Evolutionary conservation across 1,139 yeast genomes (phyloP).

Genomic region (Yamadazyma mexicana): DNA sequence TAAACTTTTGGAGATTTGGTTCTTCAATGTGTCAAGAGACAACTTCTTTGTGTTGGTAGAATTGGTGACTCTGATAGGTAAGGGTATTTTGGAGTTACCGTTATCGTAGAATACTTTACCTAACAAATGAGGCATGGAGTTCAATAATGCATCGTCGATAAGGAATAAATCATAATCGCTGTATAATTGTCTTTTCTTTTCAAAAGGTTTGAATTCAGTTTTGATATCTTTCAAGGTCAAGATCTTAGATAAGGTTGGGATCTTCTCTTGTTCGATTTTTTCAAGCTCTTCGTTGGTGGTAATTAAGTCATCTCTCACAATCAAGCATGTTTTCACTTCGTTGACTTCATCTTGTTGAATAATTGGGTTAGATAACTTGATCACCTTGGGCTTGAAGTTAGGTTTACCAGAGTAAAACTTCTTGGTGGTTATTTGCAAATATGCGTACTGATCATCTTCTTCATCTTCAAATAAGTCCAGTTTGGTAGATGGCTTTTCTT

Average conservation of each 20-base stretch:
- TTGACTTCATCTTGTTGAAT: constrained; percentile 29
- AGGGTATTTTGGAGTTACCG: constrained; percentile 61
- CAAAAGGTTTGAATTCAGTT: constrained; percentile 66
- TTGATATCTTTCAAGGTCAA: constrained; percentile 59
- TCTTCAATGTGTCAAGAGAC: constrained; percentile 55
- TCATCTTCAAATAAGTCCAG: constrained; percentile 46
- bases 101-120: constrained; percentile 74
- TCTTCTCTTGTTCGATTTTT: constrained; percentile 54
- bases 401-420: constrained; percentile 64
- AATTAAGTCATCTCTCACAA: constrained; percentile 66
- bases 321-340: constrained; percentile 64
- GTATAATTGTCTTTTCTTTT: constrained; percentile 66
- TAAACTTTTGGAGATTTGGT: constrained; percentile 60
- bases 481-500: constrained; percentile 26
- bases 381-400: constrained; percentile 69
- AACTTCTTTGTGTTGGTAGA: constrained; percentile 39
- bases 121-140: constrained; percentile 76
- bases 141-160: constrained; percentile 79
- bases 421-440: constrained; percentile 62
- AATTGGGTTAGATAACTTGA: constrained; percentile 55
- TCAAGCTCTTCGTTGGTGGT: constrained; percentile 60
- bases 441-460: constrained; percentile 53
- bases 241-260: constrained; percentile 49
- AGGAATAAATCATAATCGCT: constrained; percentile 69
- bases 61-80: constrained; percentile 59